These are phyloP conservation scores for Crataegus laevigata DNA, from an alignment of 306 rosid genomes.

Conservation along the genomic window DNA sequence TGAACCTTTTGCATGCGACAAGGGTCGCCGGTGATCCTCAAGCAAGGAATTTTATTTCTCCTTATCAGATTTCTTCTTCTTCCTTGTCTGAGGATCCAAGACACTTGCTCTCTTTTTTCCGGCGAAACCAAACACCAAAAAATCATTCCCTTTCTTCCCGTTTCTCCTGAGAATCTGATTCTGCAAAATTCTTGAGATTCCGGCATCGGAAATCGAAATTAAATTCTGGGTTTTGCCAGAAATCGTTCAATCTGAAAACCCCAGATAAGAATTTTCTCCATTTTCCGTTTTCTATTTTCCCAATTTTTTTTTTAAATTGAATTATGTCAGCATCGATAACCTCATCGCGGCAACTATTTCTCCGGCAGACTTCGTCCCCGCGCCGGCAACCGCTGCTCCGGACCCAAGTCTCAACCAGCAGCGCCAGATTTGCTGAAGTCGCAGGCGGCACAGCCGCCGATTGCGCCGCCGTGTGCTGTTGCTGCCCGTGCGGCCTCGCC, in stretches of 20 bases:
- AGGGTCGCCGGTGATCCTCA: conserved; percentile 6
- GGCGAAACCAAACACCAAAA: not conserved
- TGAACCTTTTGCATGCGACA: not conserved
- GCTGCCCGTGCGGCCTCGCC: conserved; percentile 49
- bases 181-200: not conserved
- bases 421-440: conserved; percentile 46
- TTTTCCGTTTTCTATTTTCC: not conserved
- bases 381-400: conserved; percentile 33
- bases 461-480: conserved; percentile 83
- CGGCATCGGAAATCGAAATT: not conserved
- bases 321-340: not conserved
- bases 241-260: not conserved
- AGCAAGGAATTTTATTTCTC: not conserved
- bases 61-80: not conserved
- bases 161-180: not conserved
- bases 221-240: not conserved
- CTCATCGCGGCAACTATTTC: conserved; percentile 30
- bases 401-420: not conserved
- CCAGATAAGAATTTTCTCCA: not conserved
- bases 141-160: not conserved
- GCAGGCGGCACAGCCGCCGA: conserved; percentile 79
- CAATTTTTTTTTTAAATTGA: not conserved
- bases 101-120: not conserved
- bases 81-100: conserved; percentile 13
- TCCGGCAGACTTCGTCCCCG: conserved; percentile 13